phyloP scores from a whole-genome alignment of 1,284 basidiomycete species.

The Rhizopogon hawkerae region DNA sequence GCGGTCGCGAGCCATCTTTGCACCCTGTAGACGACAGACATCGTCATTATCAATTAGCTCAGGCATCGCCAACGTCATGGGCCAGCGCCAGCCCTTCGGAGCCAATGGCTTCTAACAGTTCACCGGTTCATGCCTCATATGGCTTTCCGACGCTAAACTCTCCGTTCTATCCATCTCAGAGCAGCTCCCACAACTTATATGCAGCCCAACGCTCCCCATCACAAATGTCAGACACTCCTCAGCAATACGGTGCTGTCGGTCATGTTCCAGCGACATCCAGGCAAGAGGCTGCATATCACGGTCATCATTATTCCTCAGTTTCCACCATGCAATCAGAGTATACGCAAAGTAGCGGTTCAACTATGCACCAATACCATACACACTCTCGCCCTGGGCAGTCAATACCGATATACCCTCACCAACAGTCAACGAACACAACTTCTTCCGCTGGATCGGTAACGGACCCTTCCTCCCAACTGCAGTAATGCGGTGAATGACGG shows the following conservation, averaged over 20 bases:
- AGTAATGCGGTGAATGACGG: slow-evolving; percentile 17
- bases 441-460: slow-evolving; percentile 22
- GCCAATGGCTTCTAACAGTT: slow-evolving; percentile 15
- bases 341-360: slow-evolving; percentile 12
- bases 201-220: slow-evolving; percentile 23
- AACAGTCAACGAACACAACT: slow-evolving; percentile 13
- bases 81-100: slow-evolving; percentile 15
- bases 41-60: slow-evolving; percentile 22
- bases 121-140: slow-evolving; percentile 20
- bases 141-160: slow-evolving; percentile 33
- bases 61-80: slow-evolving; percentile 22
- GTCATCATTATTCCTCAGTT: slow-evolving; percentile 10
- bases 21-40: slow-evolving; percentile 19
- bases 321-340: slow-evolving; percentile 23
- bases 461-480: slow-evolving; percentile 19
- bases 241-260: slow-evolving; percentile 17
- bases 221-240: slow-evolving; percentile 22
- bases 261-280: slow-evolving; percentile 17
- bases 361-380: slow-evolving; percentile 17
- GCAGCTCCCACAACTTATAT: slow-evolving; percentile 17
- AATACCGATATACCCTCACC: slow-evolving; percentile 17
- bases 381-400: slow-evolving; percentile 19
- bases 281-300: slow-evolving; percentile 9
- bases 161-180: slow-evolving; percentile 37
- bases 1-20: slow-evolving; percentile 16